A percentile compares a stretch with the other conserved stretches of the same genome.
phyloP scores from a whole-genome alignment of 306 rosid species.

The Lathyrus oleraceus region DNA sequence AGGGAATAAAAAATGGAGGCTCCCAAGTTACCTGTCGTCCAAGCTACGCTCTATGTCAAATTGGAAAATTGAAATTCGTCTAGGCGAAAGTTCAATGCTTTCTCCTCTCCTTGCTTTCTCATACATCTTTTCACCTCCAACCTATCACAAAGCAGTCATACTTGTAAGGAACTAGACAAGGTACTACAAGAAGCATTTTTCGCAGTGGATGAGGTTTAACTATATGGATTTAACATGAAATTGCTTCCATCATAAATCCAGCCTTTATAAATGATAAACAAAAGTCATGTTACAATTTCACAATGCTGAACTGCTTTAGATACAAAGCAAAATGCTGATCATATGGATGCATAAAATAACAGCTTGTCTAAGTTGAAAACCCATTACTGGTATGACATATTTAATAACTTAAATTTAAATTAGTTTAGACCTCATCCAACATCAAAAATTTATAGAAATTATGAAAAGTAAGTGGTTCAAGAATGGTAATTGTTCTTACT shows the following conservation, averaged over 20 bases:
- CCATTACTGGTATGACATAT: background rate
- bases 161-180: conserved; percentile 32
- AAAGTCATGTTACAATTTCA: conserved; percentile 11
- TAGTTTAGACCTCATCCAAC: conserved; percentile 17
- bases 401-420: conserved; percentile 1
- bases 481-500: conserved; percentile 51
- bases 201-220: background rate
- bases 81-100: conserved; percentile 88
- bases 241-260: conserved; percentile 7
- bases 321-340: background rate
- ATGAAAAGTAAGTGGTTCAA: conserved; percentile 18
- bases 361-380: conserved; percentile 1
- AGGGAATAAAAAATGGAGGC: conserved; percentile 17
- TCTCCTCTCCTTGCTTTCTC: conserved; percentile 99
- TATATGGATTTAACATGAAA: background rate
- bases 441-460: conserved; percentile 23
- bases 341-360: conserved; percentile 12
- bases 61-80: conserved; percentile 85
- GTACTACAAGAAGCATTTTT: background rate
- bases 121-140: conserved; percentile 95
- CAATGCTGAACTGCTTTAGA: conserved; percentile 12
- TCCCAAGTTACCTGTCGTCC: conserved; percentile 66
- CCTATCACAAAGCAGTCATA: conserved; percentile 50
- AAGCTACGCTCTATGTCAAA: conserved; percentile 92
- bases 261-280: conserved; percentile 10